Evolutionary conservation across 768 basidiomycete species (phyloP), one percentile per base, ranked within the genome.

Genomic region (Kwoniella sp.): DNA sequence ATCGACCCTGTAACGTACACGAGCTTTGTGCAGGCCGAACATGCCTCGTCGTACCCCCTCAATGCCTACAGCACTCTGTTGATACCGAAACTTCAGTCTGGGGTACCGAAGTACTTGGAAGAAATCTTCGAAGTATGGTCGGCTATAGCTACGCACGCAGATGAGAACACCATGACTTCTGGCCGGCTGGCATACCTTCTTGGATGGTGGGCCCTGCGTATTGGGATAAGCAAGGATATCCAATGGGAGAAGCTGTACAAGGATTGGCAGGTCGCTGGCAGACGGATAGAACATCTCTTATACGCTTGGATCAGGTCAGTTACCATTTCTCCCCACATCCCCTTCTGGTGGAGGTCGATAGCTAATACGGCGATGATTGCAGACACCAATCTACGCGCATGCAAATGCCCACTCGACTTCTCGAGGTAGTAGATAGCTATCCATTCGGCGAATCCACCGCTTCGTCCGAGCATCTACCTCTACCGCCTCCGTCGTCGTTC

Each of bases 261-360:
- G 12, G 61, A 61, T 9, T 76, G 74, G 74, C 50, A 47, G 49
- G 22, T n/a, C 24, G 68, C 67, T 25, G 71, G 65, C 0, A 46
- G 51, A 25, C 60, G 56, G 33, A 47, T 64, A 19, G 68, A 73
- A 52, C 74, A 76, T 49, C 46, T 75, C 1, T 64, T 72, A 25
- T 64, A 57, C 19, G 74, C 71, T 52, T 75, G 74, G 74, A 71
- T 75, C 26, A 56, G 74, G 74, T 75, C 29, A 65, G 69, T 58
- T 44, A 15, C 22, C n/a, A 1, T n/a, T n/a, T n/a, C n/a, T n/a
- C n/a, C n/a, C n/a, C n/a, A n/a, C n/a, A n/a, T n/a, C n/a, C n/a
- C n/a, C n/a, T n/a, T n/a, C n/a, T n/a, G n/a, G n/a, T n/a, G n/a
- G n/a, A n/a, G n/a, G n/a, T n/a, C n/a, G n/a, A n/a, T n/a, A 53